Base-by-base conservation (phyloP, 805 yeast species). In the Cyberlindnera euphorbiiphila region DNA sequence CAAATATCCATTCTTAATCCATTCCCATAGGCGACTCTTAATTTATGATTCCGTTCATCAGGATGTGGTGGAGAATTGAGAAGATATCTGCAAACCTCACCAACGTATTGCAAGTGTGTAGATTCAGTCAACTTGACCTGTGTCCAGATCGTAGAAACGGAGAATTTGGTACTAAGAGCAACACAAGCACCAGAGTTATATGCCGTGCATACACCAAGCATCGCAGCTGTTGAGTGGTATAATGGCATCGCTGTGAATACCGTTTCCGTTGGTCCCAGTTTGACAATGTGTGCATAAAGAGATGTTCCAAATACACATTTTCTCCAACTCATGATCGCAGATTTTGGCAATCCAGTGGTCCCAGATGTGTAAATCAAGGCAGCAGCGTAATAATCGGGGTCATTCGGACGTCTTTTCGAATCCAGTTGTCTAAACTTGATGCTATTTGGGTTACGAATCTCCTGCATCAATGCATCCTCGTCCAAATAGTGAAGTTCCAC, bases 181-280 rank as follows among this genome's bases (percentile, higher is more conserved):
- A 83, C 75, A 46, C 88, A 76, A 1, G 83, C 93, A 34, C 95
- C 95, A 29, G 63, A 65, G 20, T 72, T 65, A 32, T 76, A 60
- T 0, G 81, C 68, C 1, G 95, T 88, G 53, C 89, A 69, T 6
- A 82, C 76, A 10, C 96, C 96, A 37, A 89, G 63, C 61, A 87
- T 72, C 0, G 96, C 84, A 4, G 96, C 97, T 0, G 97, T 89
- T 1, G 96, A 86, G 60, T 89, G 98, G 57, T 91, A 89, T 43
- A 91, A 66, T 2, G 98, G 98, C 98, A 89, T 89, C 1, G 96
- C 85, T 0, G 96, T 85, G 64, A 83, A 84, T 9, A 86, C 79
- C 10, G 71, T 74, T 12, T 84, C 76, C 4, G 65, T 56, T 6
- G 59, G 44, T n/a, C 65, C 59, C 48, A 86, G 68, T 42, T 77